Evolutionary conservation across 306 rosid species (phyloP), one percentile per base, ranked within the genome.

Genomic region (Fragaria iinumae): DNA sequence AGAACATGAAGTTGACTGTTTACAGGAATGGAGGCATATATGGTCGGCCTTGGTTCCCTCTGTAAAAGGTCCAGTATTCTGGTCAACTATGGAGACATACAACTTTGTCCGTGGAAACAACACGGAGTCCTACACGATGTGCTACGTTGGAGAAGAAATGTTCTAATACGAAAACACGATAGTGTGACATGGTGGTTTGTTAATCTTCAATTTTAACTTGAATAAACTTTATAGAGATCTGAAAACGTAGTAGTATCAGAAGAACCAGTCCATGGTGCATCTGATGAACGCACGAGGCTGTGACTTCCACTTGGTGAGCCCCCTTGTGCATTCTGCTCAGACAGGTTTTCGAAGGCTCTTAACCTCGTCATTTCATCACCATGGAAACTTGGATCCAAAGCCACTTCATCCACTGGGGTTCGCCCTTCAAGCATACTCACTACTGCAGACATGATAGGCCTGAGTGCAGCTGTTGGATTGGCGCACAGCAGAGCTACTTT

Each of bases 391-490:
- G 69, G 73, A 73, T 82, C 77, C 5, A 55, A 34, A 10, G 52
- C 32, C 79, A 73, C 21, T 25, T 57, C 68, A 18, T 48, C 57
- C 32, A 69, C 48, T 2, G 4, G 3, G n/a, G 76, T 49, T 14
- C 5, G 74, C 17, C 88, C 91, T 84, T 87, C 88, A 4, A 91
- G 93, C 93, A 91, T 91, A 81, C 82, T 84, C 69, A 86, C 88
- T 77, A 83, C 93, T 72, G 77, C 84, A 14, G 96, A 89, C 90
- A 91, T 91, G 18, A 73, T 48, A 29, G 92, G 94, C 71, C 94
- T 80, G 32, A 80, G 72, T 3, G 87, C 86, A 0, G 93, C 88
- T 0, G 91, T 82, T 20, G 74, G 50, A 75, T 84, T 74, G 0
- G 90, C 83, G 83, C 97, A 89, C 11, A 85, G 38, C 0, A 91